phyloP scores from a whole-genome alignment of 768 basidiomycete species.

The Tricholoma hemisulphureum region DNA sequence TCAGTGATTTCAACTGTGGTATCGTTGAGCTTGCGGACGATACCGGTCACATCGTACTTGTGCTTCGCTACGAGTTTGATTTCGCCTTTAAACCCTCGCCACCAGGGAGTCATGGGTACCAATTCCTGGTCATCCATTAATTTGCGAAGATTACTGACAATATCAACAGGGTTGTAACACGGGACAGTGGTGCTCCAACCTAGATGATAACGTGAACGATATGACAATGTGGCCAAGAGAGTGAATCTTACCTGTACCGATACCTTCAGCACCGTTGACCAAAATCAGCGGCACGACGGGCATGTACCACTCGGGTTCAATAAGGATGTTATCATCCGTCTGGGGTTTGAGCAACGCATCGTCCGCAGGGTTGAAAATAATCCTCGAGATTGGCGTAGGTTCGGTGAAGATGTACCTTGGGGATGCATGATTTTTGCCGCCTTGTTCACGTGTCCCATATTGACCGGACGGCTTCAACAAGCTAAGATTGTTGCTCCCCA shows the following conservation, averaged over 20 bases:
- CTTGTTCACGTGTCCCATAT: constrained; percentile 90
- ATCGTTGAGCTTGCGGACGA: constrained; percentile 73
- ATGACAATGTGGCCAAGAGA: constrained; percentile 2
- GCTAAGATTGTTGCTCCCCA: constrained; percentile 95
- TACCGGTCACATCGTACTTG: constrained; percentile 81
- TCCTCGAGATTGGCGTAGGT: constrained; percentile 68
- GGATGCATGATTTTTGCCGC: constrained; percentile 95
- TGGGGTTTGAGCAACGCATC: constrained; percentile 82
- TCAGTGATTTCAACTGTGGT: constrained; percentile 95
- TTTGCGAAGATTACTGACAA: constrained; percentile 82
- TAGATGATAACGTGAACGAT: constrained; percentile 24
- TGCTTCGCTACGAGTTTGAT: constrained; percentile 80
- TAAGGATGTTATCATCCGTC: constrained; percentile 78
- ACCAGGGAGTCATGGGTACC: constrained; percentile 92
- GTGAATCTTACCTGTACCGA: constrained; percentile 76
- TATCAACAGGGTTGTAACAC: constrained; percentile 87
- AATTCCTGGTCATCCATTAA: constrained; percentile 84
- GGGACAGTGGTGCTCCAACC: constrained; percentile 96
- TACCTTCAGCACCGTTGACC: constrained; percentile 94
- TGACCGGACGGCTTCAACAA: constrained; percentile 86
- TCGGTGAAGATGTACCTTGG: constrained; percentile 95
- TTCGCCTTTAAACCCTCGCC: constrained; percentile 90
- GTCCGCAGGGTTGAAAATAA: constrained; percentile 79
- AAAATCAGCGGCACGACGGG: constrained; percentile 86
- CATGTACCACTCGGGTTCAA: constrained; percentile 95